These are phyloP conservation scores for Heterobasidion parviporum DNA, from an alignment of 1,284 basidiomycete genomes.

Conservation along the genomic window DNA sequence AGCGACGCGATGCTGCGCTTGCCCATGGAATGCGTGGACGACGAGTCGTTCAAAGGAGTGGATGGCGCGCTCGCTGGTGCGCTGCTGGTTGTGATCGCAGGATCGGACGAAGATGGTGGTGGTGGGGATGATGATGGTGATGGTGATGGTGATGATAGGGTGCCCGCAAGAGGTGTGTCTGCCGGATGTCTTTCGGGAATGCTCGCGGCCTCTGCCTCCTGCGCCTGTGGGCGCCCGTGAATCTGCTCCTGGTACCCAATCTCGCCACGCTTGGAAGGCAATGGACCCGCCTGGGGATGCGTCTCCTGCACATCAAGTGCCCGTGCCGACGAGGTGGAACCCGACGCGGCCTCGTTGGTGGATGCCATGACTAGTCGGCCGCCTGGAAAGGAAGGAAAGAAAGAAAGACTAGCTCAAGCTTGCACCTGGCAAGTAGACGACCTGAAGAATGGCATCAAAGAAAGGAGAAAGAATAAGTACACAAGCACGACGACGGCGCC, in stretches of 20 bases:
- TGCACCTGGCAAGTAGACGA: constrained; percentile 27
- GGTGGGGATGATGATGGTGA: constrained; percentile 10
- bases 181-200: constrained; percentile 47
- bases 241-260: constrained; percentile 48
- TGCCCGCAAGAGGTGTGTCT: constrained; percentile 27
- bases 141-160: constrained; percentile 5
- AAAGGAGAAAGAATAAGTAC: background rate
- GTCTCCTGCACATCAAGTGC: constrained; percentile 10
- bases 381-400: constrained; percentile 7
- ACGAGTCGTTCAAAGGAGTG: constrained; percentile 12
- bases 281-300: constrained; percentile 47
- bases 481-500: background rate
- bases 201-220: constrained; percentile 8
- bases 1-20: constrained; percentile 23
- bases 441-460: background rate
- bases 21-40: constrained; percentile 20
- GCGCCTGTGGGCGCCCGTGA: constrained; percentile 19
- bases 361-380: constrained; percentile 12
- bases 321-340: constrained; percentile 5
- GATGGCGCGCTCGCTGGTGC: constrained; percentile 8
- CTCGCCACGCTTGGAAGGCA: constrained; percentile 58
- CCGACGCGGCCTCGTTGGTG: constrained; percentile 13
- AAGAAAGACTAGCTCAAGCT: constrained; percentile 17
- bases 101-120: background rate
- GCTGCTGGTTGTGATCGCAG: constrained; percentile 9